These are phyloP conservation scores for Ogataea populi-albae DNA, from an alignment of 805 yeast species.

Conservation along the genomic window DNA sequence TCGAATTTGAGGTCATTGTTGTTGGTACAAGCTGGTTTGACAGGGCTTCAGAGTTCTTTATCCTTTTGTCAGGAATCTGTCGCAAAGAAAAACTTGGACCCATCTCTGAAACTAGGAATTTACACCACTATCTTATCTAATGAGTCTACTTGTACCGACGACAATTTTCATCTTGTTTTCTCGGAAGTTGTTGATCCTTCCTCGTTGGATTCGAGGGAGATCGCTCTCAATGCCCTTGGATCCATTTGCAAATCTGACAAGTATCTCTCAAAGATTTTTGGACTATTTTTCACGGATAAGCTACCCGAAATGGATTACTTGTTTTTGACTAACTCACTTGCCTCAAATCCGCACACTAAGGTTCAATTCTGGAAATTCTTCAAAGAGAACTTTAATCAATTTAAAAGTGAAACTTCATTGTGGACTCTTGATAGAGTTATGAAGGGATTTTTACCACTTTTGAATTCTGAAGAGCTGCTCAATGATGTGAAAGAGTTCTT, in stretches of 20 bases:
- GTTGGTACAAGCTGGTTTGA: constrained; percentile 40
- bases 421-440: constrained; percentile 37
- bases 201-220: constrained; percentile 57
- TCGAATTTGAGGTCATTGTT: constrained; percentile 37
- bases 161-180: constrained; percentile 39
- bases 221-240: constrained; percentile 57
- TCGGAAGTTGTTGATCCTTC: constrained; percentile 49
- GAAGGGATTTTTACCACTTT: constrained; percentile 32
- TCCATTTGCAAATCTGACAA: constrained; percentile 34
- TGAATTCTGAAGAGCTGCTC: constrained; percentile 35
- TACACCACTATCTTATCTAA: constrained; percentile 42
- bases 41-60: constrained; percentile 38
- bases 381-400: constrained; percentile 43
- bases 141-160: constrained; percentile 30
- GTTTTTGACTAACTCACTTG: constrained; percentile 45
- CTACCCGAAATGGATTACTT: constrained; percentile 61
- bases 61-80: constrained; percentile 13
- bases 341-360: constrained; percentile 44
- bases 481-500: constrained; percentile 44
- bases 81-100: constrained; percentile 21
- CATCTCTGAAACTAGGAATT: constrained; percentile 43
- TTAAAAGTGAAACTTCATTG: constrained; percentile 39
- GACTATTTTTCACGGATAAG: constrained; percentile 39
- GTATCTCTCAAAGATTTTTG: constrained; percentile 39
- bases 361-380: constrained; percentile 48